Base-by-base conservation (phyloP, 495 filamentous ascomycete genomes). In the Tetracladium setigerum region DNA sequence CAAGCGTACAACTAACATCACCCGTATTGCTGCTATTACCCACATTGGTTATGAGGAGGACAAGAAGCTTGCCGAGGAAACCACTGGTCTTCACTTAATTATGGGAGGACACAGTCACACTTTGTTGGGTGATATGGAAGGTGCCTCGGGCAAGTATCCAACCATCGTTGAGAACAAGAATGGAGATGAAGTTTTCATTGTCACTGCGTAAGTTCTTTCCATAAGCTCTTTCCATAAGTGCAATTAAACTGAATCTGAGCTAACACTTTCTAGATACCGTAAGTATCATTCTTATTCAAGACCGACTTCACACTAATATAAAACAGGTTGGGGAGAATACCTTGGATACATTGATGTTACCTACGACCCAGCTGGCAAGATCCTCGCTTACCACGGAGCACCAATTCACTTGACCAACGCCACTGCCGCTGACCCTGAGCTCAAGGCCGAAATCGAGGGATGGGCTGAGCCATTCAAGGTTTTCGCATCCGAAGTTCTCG, bases 101-200 rank as follows among this genome's bases (percentile, higher is more conserved):
- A 72, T 78, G 60, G 72, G 76, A 11, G 76, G 75, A 33, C 78
- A 82, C 62, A 73, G 67, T 37, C 76, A 82, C 56, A 80, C 76
- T n/a, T 68, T 68, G 1, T 63, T 82, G 10, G 77, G 75, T 22
- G 57, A 73, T 53, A 64, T 73, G 53, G 51, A 50, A 10, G 73
- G 62, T 22, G 70, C 75, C 30, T 57, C 57, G 37, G 76, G 77
- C 9, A 61, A 64, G 17, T 81, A 80, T 47, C 77, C 77, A 5
- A 81, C 77, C 16, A 69, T 81, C 40, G 65, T 62, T 32, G 56
- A 66, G 8, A 80, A 81, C 55, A 62, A 65, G 49, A 68, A 75
- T 41, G 77, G 74, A 30, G 73, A 80, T 6, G 78, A 79, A 54
- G 76, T 80, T 18, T 79, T 80, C 54, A 72, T 80, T 47, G 76